phyloP scores from a whole-genome alignment of 169 alveolate species.

The Eimeria nieschulzi region DNA sequence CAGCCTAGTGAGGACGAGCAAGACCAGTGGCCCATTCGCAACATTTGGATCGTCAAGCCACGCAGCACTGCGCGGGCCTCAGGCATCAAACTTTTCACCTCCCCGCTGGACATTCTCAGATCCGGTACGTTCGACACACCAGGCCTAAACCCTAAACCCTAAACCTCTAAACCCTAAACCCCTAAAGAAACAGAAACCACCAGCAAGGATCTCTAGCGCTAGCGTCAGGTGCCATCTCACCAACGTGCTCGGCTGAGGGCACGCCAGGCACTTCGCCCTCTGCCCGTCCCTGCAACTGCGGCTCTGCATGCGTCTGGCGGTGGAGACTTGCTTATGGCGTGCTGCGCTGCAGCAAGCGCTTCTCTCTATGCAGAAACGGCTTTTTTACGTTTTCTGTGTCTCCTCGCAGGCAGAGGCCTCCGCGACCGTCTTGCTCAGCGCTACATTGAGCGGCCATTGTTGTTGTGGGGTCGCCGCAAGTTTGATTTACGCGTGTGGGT shows the following conservation, averaged over 20 bases:
- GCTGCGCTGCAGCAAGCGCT: no score
- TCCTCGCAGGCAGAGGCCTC: slow-evolving; percentile 75
- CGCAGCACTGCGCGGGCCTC: slow-evolving; percentile 60
- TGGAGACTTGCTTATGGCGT: no score
- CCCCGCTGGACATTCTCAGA: slow-evolving; percentile 58
- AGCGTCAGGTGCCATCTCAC: no score
- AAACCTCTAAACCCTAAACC: neutral
- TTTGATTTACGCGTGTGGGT: slow-evolving; percentile 95
- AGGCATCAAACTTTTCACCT: slow-evolving; percentile 46
- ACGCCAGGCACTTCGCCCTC: no score
- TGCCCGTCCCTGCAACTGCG: no score
- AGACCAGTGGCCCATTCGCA: slow-evolving; percentile 10
- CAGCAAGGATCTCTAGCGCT: no score
- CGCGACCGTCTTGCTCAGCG: slow-evolving; percentile 92
- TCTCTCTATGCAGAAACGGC: neutral
- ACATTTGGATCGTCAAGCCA: slow-evolving; percentile 71
- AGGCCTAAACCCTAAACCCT: neutral
- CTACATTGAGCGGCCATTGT: slow-evolving; percentile 92
- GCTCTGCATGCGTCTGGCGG: no score
- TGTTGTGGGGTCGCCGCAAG: slow-evolving; percentile 91
- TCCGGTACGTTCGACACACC: slow-evolving; percentile 26
- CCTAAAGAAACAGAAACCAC: no score
- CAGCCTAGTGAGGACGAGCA: slow-evolving; percentile 18
- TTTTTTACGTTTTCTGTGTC: neutral
- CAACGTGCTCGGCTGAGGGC: no score